phyloP scores from a whole-genome alignment of 2,329 filamentous ascomycete species.

The Venturia nashicola region DNA sequence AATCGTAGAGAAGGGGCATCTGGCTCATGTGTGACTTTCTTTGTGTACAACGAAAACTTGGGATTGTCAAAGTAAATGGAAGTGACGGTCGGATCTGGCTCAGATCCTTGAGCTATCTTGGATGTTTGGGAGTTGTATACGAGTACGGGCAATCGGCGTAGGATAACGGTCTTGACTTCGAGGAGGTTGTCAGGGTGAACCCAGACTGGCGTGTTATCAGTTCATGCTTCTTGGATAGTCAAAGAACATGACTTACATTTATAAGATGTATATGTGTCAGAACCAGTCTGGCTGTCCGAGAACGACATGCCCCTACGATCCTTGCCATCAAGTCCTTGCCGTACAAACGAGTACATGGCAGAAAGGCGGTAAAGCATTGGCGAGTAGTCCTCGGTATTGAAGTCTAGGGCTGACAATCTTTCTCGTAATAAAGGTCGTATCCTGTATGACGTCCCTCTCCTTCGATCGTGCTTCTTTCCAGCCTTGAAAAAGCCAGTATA shows the following conservation, averaged over 20 bases:
- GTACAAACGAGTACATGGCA: slow-evolving; percentile 89
- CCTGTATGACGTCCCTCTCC: slow-evolving; percentile 73
- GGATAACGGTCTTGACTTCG: slow-evolving; percentile 91
- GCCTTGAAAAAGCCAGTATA: slow-evolving; percentile 98
- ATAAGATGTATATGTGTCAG: slow-evolving; percentile 67
- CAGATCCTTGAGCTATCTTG: slow-evolving; percentile 66
- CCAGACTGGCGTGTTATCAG: slow-evolving; percentile 54
- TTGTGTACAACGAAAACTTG: slow-evolving; percentile 73
- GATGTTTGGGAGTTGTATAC: slow-evolving; percentile 84
- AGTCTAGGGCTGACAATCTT: slow-evolving; percentile 73
- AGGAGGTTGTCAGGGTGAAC: slow-evolving; percentile 90
- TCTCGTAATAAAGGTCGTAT: slow-evolving; percentile 87
- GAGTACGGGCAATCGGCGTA: slow-evolving; percentile 79
- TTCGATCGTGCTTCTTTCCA: slow-evolving; percentile 97
- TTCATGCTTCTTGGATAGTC: not conserved
- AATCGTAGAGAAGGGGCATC: slow-evolving; percentile 75
- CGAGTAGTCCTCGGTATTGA: slow-evolving; percentile 91
- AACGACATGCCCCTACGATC: slow-evolving; percentile 30
- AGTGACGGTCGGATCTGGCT: slow-evolving; percentile 78
- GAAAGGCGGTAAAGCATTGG: slow-evolving; percentile 80
- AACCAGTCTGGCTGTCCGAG: slow-evolving; percentile 25
- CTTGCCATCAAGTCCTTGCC: slow-evolving; percentile 63
- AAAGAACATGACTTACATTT: slow-evolving; percentile 52
- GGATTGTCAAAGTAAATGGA: slow-evolving; percentile 92
- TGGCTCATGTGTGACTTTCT: slow-evolving; percentile 65